Percentiles rank a stretch among this genome's conserved stretches.
These are phyloP conservation scores for Pholiota microspora DNA, from an alignment of 768 basidiomycete species.

Conservation along the genomic window DNA sequence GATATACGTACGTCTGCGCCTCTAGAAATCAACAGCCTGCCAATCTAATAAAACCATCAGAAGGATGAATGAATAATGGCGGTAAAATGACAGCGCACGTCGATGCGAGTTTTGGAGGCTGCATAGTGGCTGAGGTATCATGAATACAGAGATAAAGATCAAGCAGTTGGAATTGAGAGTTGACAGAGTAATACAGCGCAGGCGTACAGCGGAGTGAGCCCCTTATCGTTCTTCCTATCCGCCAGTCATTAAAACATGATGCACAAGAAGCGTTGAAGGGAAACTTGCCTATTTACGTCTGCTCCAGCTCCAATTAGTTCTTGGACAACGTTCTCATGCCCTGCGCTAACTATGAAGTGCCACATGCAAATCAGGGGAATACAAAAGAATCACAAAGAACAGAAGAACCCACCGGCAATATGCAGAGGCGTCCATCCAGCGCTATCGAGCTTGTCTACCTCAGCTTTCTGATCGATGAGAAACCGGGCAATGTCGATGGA, in stretches of 20 bases:
- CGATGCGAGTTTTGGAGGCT: slow-evolving; percentile 86
- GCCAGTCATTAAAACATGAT: slow-evolving; percentile 17
- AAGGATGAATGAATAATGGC: slow-evolving; percentile 20
- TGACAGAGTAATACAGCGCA: slow-evolving; percentile 12
- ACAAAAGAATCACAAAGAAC: slow-evolving; percentile 8
- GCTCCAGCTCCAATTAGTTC: slow-evolving; percentile 83
- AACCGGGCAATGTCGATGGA: slow-evolving; percentile 64
- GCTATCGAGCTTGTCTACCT: slow-evolving; percentile 63
- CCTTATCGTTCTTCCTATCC: slow-evolving; percentile 71
- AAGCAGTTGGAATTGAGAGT: slow-evolving; percentile 11
- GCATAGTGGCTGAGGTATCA: slow-evolving; percentile 73
- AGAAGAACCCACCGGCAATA: slow-evolving; percentile 56
- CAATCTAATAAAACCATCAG: slow-evolving; percentile 63
- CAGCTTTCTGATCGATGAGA: slow-evolving; percentile 68
- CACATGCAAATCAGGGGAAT: slow-evolving; percentile 17
- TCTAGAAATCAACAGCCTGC: slow-evolving; percentile 76
- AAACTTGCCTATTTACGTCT: slow-evolving; percentile 59
- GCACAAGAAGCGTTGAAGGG: slow-evolving; percentile 16
- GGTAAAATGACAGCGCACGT: slow-evolving; percentile 47
- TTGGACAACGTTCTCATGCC: slow-evolving; percentile 68
- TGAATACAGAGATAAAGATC: slow-evolving; percentile 11
- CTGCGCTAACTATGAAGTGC: slow-evolving; percentile 66
- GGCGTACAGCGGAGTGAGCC: slow-evolving; percentile 78
- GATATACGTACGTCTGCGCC: slow-evolving; percentile 82
- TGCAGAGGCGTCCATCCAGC: slow-evolving; percentile 80